Conservation (phyloP, 805 yeast genomes). For the Starmerella geochares region DNA sequence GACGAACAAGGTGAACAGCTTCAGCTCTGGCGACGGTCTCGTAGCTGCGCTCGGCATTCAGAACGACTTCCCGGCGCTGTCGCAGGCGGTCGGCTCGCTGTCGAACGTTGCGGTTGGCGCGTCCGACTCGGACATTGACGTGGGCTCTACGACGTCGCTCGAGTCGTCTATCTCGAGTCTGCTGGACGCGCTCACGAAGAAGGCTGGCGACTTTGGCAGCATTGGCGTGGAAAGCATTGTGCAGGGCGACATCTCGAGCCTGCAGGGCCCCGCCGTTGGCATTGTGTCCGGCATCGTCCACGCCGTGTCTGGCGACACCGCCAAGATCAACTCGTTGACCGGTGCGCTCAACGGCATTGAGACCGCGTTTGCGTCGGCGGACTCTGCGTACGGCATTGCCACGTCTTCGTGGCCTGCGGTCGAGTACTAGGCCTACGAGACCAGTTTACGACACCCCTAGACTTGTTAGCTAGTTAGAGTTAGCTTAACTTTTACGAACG, state of each 20-base stretch:
- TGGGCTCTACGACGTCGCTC: conserved; percentile 12
- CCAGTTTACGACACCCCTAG: not conserved
- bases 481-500: no score
- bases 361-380: conserved; percentile 18
- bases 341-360: conserved; percentile 14
- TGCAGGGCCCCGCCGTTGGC: conserved; percentile 23
- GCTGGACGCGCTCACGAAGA: conserved; percentile 22
- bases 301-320: conserved; percentile 19
- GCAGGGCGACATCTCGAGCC: conserved; percentile 22
- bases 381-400: conserved; percentile 18
- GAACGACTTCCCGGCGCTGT: conserved; percentile 22
- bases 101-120: conserved; percentile 9
- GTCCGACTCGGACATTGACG: conserved; percentile 15
- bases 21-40: conserved; percentile 8
- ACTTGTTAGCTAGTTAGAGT: no score
- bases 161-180: conserved; percentile 18
- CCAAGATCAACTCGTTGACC: conserved; percentile 16
- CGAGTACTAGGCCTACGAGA: not conserved
- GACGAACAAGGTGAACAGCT: not conserved
- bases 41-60: conserved; percentile 29
- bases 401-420: conserved; percentile 11
- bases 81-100: conserved; percentile 20
- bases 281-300: conserved; percentile 19
- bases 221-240: conserved; percentile 26
- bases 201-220: conserved; percentile 25